These are phyloP conservation scores for Tricholoma terreum DNA, from an alignment of 768 basidiomycete genomes.

Conservation along the genomic window DNA sequence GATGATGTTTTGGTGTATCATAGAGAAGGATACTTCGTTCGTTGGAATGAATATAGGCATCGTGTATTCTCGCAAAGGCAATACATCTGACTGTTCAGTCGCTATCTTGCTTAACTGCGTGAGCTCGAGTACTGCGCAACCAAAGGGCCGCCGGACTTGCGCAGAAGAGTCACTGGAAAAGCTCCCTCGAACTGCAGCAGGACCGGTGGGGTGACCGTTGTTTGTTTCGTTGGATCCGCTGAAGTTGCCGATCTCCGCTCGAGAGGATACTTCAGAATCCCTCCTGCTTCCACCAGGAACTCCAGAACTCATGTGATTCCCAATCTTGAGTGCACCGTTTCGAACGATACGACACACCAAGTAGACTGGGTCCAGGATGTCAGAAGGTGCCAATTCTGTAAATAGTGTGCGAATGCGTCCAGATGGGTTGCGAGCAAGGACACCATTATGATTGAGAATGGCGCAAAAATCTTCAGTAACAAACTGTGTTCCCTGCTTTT, in stretches of 20 bases:
- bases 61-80: constrained; percentile 66
- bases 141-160: constrained; percentile 84
- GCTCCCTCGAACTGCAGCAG: constrained; percentile 12
- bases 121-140: constrained; percentile 91
- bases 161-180: constrained; percentile 31
- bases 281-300: constrained; percentile 45
- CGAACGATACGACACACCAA: constrained; percentile 89
- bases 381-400: constrained; percentile 81
- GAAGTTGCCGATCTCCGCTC: constrained; percentile 28
- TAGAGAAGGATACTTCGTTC: constrained; percentile 85
- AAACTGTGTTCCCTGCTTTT: constrained; percentile 77
- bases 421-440: constrained; percentile 74
- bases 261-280: constrained; percentile 50
- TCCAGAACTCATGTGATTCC: constrained; percentile 49
- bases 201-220: constrained; percentile 7
- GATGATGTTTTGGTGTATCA: constrained; percentile 94
- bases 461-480: constrained; percentile 93
- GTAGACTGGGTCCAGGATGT: constrained; percentile 82
- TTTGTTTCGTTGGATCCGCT: constrained; percentile 20
- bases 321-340: constrained; percentile 82
- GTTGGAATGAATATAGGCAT: constrained; percentile 87
- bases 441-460: constrained; percentile 89
- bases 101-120: constrained; percentile 69
- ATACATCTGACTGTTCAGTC: constrained; percentile 60
- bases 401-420: constrained; percentile 83